Evolutionary conservation across 108 stramenopile species (phyloP), one percentile per base, ranked within the genome.

Genomic region (Cyclotella baltica): DNA sequence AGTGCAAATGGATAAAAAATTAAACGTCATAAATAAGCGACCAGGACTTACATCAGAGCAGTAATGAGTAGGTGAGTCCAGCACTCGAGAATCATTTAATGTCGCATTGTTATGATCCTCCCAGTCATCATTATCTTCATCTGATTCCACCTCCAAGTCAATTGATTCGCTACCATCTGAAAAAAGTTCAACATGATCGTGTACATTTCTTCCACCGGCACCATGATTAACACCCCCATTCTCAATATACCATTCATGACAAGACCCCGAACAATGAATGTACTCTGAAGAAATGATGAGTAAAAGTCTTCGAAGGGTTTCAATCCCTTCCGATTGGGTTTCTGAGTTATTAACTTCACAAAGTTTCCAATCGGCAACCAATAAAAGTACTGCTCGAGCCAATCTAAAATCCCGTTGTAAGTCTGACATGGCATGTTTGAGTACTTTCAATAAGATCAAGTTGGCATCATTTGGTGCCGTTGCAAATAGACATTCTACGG

Each of bases 341-440:
- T 31, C 48, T 34, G 8, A 35, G 20, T 62, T 35, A 34, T 25
- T 25, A 47, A 67, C 57, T 35, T 86, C 75, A 47, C 70, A 83
- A 59, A 59, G 58, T 11, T 73, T 10, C 71, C 70, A 73, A 37
- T 80, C 71, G 19, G 71, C 62, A 22, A 85, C 50, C 5, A 74
- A 67, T 18, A 73, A 56, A 29, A 88, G 30, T 4, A 86, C 37
- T 29, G 67, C 76, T 19, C 63, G 57, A 11, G 85, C 83, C 56
- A 88, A 75, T 34, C 55, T 46, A 62, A 84, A 72, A 48, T 88
- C 88, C 36, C 76, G 67, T 59, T 88, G 88, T 25, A 84, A 61
- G 46, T 88, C 88, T 5, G 83, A 75, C 67, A 88, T 37, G 33
- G 85, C 46, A 71, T 88, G 88, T 56, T 77, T 77, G 20, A 88